Evolutionary conservation across 2,329 filamentous ascomycete species (phyloP).

Genomic region (Scortechinia acanthostroma): DNA sequence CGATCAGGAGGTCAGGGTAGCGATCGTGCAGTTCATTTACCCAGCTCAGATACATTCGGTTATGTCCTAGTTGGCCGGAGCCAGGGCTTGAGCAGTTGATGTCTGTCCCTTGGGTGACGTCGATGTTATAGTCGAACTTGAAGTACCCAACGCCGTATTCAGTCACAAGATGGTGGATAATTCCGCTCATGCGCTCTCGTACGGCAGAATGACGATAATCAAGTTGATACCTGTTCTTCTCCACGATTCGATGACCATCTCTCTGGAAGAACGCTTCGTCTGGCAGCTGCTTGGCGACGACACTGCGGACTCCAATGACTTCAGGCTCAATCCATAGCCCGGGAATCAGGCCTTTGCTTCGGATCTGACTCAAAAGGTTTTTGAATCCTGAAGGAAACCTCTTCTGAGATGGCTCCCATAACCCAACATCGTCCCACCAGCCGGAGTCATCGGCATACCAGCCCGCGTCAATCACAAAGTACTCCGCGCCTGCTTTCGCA

Average conservation of each 20-base stretch:
- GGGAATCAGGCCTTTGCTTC: too few relatives aligned
- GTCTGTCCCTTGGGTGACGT: conserved; percentile 21
- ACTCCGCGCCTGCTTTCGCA: too few relatives aligned
- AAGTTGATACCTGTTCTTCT: conserved; percentile 20
- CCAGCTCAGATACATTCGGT: too few relatives aligned
- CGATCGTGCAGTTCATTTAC: too few relatives aligned
- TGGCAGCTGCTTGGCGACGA: conserved; percentile 13
- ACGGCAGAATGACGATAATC: conserved; percentile 19
- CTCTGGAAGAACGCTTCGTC: conserved; percentile 20
- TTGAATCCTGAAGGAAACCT: too few relatives aligned
- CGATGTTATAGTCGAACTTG: conserved; percentile 27
- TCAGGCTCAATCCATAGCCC: too few relatives aligned
- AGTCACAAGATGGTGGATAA: conserved; percentile 13
- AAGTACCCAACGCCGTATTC: conserved; percentile 20
- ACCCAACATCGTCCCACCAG: too few relatives aligned
- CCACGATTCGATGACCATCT: conserved; percentile 16
- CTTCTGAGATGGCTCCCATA: too few relatives aligned
- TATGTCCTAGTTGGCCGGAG: conserved; percentile 15
- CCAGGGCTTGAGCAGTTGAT: conserved; percentile 11
- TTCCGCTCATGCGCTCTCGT: conserved; percentile 9
- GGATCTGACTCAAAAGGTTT: too few relatives aligned
- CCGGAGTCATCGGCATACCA: too few relatives aligned
- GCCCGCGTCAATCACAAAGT: too few relatives aligned
- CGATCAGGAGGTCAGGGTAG: too few relatives aligned
- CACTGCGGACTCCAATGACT: conserved; percentile 16